Base-by-base conservation (phyloP, 768 basidiomycete species). In the Lactarius deliciosus region DNA sequence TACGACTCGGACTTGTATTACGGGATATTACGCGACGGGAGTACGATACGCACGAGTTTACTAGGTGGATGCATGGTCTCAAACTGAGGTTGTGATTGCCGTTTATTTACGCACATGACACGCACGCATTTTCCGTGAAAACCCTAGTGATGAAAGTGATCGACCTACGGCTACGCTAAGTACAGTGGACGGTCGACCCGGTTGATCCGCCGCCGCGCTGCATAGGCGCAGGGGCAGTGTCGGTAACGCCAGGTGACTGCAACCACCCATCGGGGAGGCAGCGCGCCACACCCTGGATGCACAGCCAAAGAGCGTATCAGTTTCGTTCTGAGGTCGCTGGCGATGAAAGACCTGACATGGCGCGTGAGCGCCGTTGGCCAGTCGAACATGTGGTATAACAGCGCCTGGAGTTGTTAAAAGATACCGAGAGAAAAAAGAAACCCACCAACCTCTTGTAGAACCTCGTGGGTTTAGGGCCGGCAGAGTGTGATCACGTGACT, bases 381-480 rank as follows among this genome's bases (percentile, higher is more conserved):
- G 70, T 66, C 68, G 68, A 71, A 69, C 68, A 71, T 71, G 70
- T 71, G 70, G 70, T 71, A 71, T 57, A 64, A 41, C 64, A 71
- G 70, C 60, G 70, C 69, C 70, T 71, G 45, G 40, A 68, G 64
- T 69, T 65, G 70, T 69, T 69, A 71, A 71, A 69, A 71, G 70
- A 71, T 71, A 25, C 11, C 13, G 2, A 56, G 2, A 28, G 25
- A 22, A 5, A 47, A 40, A 28, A 7, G 22, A 55, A 32, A 1
- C n/a, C n/a, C n/a, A 10, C 45, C n/a, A 5, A 22, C 20, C 11
- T n/a, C 47, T 32, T 32, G 32, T 32, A 1, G 32, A 32, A 1
- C 5, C 15, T 20, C 18, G 25, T 30, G 6, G 22, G 36, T 64
- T 64, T 64, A 64, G 63, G 63, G 63, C 63, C 63, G 63, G 63